A percentile compares a stretch with the other conserved stretches of the same genome.
These are phyloP conservation scores for Podila clonocystis DNA, from an alignment of 192 early-diverging fungal species.

Conservation along the genomic window DNA sequence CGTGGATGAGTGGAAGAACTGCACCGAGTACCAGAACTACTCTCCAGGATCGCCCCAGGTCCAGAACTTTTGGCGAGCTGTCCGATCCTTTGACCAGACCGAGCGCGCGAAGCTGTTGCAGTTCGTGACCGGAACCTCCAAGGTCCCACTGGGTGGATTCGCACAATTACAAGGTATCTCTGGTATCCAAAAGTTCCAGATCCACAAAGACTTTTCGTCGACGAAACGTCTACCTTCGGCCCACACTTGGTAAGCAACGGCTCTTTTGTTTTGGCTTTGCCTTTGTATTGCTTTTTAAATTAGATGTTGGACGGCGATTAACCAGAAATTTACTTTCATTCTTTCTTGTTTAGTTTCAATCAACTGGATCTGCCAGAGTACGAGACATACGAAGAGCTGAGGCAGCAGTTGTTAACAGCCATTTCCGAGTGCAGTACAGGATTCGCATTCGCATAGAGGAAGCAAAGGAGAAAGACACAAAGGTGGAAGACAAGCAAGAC, in stretches of 20 bases:
- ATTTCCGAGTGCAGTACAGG: conserved; percentile 94
- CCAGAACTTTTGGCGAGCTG: conserved; percentile 99
- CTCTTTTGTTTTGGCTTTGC: background rate
- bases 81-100: conserved; percentile 96
- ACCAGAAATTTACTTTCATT: conserved; percentile 4
- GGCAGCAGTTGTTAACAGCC: conserved; percentile 83
- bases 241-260: conserved; percentile 88
- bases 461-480: background rate
- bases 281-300: conserved; percentile 11
- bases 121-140: conserved; percentile 97
- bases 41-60: conserved; percentile 86
- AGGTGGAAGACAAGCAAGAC: too few relatives aligned
- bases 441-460: conserved; percentile 73
- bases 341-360: conserved; percentile 80
- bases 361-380: conserved; percentile 97
- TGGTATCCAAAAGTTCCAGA: conserved; percentile 98
- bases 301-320: background rate
- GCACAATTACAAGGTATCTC: conserved; percentile 90
- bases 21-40: conserved; percentile 96
- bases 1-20: conserved; percentile 99
- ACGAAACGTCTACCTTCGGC: conserved; percentile 92
- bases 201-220: conserved; percentile 94
- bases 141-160: conserved; percentile 98
- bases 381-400: conserved; percentile 89
- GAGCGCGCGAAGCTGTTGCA: conserved; percentile 98